Evolutionary conservation across 1,284 basidiomycete genomes (phyloP).

Genomic region (Sporisorium sorghi): DNA sequence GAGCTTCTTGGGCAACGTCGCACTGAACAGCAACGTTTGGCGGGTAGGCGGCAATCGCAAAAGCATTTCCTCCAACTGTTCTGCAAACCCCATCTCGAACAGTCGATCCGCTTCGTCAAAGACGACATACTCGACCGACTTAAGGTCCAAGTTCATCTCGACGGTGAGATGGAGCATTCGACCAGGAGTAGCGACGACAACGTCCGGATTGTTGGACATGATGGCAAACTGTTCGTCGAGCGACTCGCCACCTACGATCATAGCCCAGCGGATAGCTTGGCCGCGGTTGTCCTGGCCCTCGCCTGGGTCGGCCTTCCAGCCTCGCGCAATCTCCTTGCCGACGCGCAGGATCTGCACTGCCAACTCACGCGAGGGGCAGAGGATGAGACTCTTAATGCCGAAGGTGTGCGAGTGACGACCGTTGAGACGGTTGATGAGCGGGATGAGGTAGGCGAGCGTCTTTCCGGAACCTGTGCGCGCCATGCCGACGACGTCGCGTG

Average conservation of each 20-base stretch:
- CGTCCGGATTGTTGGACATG: conserved; percentile 88
- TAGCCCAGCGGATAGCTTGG: conserved; percentile 85
- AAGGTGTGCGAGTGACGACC: conserved; percentile 83
- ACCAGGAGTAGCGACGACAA: conserved; percentile 84
- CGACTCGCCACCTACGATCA: conserved; percentile 94
- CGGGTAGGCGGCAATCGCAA: conserved; percentile 85
- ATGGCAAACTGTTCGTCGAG: conserved; percentile 96
- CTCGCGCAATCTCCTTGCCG: conserved; percentile 89
- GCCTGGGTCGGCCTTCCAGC: conserved; percentile 71
- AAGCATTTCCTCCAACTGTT: conserved; percentile 89
- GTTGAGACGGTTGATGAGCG: conserved; percentile 86
- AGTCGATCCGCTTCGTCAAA: conserved; percentile 98
- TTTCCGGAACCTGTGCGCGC: conserved; percentile 98
- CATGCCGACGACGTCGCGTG: conserved; percentile 96
- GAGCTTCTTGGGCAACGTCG: conserved; percentile 92
- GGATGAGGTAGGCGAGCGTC: conserved; percentile 94
- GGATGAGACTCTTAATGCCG: conserved; percentile 86
- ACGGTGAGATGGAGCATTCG: conserved; percentile 93
- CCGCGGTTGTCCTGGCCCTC: conserved; percentile 71
- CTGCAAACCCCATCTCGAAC: conserved; percentile 97
- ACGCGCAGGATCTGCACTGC: conserved; percentile 93
- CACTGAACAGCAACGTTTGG: conserved; percentile 94
- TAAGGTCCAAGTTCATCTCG: conserved; percentile 95
- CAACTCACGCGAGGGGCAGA: conserved; percentile 92
- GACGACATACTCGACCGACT: conserved; percentile 87